A percentile compares a stretch with the other conserved stretches of the same genome.
Conservation (phyloP, 148 eudicot species). For the Fallopia convolvulus region DNA sequence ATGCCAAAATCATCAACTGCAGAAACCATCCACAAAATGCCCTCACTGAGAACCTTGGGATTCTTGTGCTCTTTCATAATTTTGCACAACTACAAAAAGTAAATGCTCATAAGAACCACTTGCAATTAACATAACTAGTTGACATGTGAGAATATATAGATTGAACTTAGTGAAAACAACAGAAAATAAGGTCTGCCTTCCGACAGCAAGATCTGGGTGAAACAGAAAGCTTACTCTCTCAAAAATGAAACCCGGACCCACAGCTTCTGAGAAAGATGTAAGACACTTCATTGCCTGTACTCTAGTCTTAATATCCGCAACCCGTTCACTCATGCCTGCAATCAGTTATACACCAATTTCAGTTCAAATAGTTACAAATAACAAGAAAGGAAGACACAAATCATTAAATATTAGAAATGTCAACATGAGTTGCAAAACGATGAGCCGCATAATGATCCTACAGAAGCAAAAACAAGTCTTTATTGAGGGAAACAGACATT, state of each 20-base stretch:
- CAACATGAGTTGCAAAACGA: background rate
- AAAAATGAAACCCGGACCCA: constrained; percentile 92
- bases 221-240: constrained; percentile 57
- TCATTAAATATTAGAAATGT: background rate
- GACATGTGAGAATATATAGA: background rate
- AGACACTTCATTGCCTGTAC: constrained; percentile 92
- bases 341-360: background rate
- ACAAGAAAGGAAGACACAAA: background rate
- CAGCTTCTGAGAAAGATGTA: constrained; percentile 81
- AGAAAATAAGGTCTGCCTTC: background rate
- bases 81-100: constrained; percentile 53
- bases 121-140: background rate
- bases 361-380: background rate
- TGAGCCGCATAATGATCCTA: background rate
- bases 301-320: constrained; percentile 96
- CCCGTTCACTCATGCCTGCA: constrained; percentile 87
- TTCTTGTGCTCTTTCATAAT: constrained; percentile 99
- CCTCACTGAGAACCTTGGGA: constrained; percentile 98
- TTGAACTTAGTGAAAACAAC: constrained; percentile 4
- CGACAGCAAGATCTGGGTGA: background rate
- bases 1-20: constrained; percentile 97
- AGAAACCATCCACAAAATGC: constrained; percentile 88
- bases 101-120: background rate
- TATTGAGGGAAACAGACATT: background rate
- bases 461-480: background rate